phyloP scores from a whole-genome alignment of 768 basidiomycete genomes.

The Trametes elegans region DNA sequence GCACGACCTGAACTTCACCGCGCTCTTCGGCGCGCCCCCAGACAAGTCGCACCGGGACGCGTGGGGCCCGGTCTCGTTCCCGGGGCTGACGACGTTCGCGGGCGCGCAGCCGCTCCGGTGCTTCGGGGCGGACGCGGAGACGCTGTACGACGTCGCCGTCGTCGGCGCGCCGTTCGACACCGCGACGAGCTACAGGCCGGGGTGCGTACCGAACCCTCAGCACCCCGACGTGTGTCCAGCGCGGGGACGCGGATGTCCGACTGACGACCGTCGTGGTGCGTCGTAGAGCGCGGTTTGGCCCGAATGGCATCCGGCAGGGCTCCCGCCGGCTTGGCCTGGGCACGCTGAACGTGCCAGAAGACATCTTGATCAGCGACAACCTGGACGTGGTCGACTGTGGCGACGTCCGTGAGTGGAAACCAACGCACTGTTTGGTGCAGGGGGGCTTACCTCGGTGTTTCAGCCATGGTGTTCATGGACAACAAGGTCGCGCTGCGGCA shows the following conservation, averaged over 20 bases:
- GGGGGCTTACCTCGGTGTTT: background rate
- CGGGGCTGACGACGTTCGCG: constrained; percentile 31
- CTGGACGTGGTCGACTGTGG: constrained; percentile 33
- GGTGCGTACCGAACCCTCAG: constrained; percentile 22
- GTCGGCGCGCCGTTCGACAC: constrained; percentile 34
- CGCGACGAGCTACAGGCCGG: constrained; percentile 32
- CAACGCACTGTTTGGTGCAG: background rate
- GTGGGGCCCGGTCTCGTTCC: constrained; percentile 24
- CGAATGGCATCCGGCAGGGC: constrained; percentile 34
- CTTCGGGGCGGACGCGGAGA: constrained; percentile 28
- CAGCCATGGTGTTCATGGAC: constrained; percentile 28
- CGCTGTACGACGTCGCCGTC: constrained; percentile 31
- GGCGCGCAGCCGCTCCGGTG: constrained; percentile 27
- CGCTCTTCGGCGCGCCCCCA: constrained; percentile 8
- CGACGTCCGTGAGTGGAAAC: constrained; percentile 30
- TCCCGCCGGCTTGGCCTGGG: constrained; percentile 30
- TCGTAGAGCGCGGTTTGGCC: constrained; percentile 31
- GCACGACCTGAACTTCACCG: constrained; percentile 20
- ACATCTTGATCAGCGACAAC: constrained; percentile 26
- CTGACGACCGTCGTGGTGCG: too few species aligned
- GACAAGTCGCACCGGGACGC: constrained; percentile 10
- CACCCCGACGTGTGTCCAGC: too few species aligned
- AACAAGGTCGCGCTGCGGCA: constrained; percentile 34
- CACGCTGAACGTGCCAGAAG: constrained; percentile 31
- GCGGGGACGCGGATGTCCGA: too few species aligned